phyloP scores from a whole-genome alignment of 2,329 filamentous ascomycete species.

The Epichloe coenophiala region DNA sequence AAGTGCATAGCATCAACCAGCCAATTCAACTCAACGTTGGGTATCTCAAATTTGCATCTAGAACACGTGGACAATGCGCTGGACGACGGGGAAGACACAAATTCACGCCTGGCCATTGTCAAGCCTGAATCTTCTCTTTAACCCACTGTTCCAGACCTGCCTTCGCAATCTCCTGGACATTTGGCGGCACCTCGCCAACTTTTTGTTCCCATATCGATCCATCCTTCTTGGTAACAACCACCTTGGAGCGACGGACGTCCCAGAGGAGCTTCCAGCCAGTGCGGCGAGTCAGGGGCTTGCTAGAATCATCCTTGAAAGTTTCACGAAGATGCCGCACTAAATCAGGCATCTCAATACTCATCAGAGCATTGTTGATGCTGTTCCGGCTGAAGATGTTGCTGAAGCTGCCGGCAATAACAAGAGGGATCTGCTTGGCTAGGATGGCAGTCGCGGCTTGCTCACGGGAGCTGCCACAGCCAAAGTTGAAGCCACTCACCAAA shows the following conservation, averaged over 20 bases:
- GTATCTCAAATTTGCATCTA: too few relatives aligned
- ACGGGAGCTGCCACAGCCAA: slow-evolving; percentile 57
- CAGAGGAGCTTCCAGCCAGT: slow-evolving; percentile 8
- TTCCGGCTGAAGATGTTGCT: slow-evolving; percentile 73
- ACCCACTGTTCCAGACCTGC: slow-evolving; percentile 11
- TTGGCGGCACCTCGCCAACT: slow-evolving; percentile 12
- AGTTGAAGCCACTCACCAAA: slow-evolving; percentile 76
- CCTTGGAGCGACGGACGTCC: slow-evolving; percentile 7
- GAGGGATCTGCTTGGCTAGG: slow-evolving; percentile 63
- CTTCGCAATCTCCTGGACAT: slow-evolving; percentile 14
- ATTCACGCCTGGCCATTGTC: too few relatives aligned
- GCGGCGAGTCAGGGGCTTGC: slow-evolving; percentile 1
- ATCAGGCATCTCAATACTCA: slow-evolving; percentile 56
- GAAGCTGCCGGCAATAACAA: slow-evolving; percentile 71
- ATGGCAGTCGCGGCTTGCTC: slow-evolving; percentile 82
- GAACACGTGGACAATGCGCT: too few relatives aligned
- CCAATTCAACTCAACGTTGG: too few relatives aligned
- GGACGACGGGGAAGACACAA: too few relatives aligned
- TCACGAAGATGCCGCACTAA: slow-evolving; percentile 53
- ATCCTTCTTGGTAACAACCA: slow-evolving; percentile 10
- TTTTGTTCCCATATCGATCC: slow-evolving; percentile 12
- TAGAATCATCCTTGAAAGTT: slow-evolving; percentile 31
- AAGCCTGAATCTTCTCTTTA: slow-evolving; percentile 7
- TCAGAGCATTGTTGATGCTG: slow-evolving; percentile 66
- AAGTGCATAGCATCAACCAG: too few relatives aligned